Conservation (phyloP, 257 asterid genomes). For the Forsythia viridissima region DNA sequence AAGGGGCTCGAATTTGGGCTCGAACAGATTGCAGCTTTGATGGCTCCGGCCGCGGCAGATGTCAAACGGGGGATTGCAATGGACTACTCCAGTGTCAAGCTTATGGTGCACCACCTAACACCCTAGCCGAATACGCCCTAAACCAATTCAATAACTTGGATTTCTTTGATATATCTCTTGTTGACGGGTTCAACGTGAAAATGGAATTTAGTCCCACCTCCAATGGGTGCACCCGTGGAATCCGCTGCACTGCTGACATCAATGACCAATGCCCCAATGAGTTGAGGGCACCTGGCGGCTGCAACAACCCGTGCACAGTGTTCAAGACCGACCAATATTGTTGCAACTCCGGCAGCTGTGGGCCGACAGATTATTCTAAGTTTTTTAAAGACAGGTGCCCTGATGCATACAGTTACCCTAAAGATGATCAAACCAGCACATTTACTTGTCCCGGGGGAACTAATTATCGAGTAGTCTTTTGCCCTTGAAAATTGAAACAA, state of each 20-base stretch:
- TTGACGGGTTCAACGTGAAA: conserved; percentile 45
- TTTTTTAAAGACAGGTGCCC: conserved; percentile 12
- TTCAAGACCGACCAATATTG: conserved; percentile 21
- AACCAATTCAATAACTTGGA: conserved; percentile 36
- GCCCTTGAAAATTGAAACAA: conserved; percentile 20
- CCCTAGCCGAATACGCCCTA: conserved; percentile 51
- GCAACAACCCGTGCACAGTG: conserved; percentile 23
- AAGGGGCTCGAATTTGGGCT: conserved; percentile 39
- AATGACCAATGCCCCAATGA: conserved; percentile 11
- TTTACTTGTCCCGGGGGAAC: conserved; percentile 30
- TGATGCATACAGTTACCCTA: conserved; percentile 26
- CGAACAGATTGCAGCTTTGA: conserved; percentile 37
- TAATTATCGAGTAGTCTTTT: conserved; percentile 32
- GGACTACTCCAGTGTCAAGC: conserved; percentile 26
- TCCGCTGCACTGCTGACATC: conserved; percentile 3
- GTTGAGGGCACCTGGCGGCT: conserved; percentile 12
- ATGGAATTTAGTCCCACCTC: conserved; percentile 46
- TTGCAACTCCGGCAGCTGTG: conserved; percentile 19
- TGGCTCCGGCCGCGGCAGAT: conserved; percentile 25
- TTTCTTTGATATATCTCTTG: conserved; percentile 40
- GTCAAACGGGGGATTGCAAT: conserved; percentile 40
- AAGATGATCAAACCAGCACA: conserved; percentile 29
- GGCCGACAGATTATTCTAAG: conserved; percentile 9
- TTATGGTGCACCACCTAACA: conserved; percentile 40
- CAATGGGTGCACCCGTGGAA: conserved; percentile 20